These are phyloP conservation scores for Saccharomyces hybrid DNA, from an alignment of 1,139 yeast species.

Conservation along the genomic window DNA sequence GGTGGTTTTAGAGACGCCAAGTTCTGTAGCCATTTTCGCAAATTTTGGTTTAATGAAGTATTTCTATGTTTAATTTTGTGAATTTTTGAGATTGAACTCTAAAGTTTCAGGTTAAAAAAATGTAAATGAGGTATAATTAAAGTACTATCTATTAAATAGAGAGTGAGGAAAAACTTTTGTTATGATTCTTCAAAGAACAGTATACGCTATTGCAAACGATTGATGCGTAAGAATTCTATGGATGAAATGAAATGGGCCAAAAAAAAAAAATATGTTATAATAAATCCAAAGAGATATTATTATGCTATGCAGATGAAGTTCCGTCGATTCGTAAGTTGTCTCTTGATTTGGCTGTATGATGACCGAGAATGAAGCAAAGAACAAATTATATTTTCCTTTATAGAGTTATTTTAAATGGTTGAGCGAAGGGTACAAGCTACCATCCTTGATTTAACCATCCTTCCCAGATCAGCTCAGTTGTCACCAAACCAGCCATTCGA, in stretches of 20 bases:
- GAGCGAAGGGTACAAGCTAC: not conserved
- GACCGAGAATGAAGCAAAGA: not conserved
- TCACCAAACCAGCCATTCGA: slow-evolving; percentile 1
- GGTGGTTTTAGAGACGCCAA: slow-evolving; percentile 38
- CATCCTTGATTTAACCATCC: not conserved
- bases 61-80: not conserved
- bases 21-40: not conserved
- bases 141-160: not conserved
- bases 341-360: not conserved
- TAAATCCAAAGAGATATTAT: not conserved
- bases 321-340: not conserved
- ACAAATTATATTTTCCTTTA: not conserved
- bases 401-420: not conserved
- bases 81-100: not conserved
- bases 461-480: not conserved
- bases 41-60: not conserved
- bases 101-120: not conserved
- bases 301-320: not conserved
- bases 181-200: not conserved
- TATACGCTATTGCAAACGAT: not conserved
- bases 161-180: not conserved
- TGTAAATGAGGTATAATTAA: not conserved
- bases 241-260: not conserved
- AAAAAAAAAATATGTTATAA: not conserved
- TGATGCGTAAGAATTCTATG: not conserved